Evolutionary conservation across 1,284 basidiomycete species (phyloP).

Genomic region (Pterulicium gracile): DNA sequence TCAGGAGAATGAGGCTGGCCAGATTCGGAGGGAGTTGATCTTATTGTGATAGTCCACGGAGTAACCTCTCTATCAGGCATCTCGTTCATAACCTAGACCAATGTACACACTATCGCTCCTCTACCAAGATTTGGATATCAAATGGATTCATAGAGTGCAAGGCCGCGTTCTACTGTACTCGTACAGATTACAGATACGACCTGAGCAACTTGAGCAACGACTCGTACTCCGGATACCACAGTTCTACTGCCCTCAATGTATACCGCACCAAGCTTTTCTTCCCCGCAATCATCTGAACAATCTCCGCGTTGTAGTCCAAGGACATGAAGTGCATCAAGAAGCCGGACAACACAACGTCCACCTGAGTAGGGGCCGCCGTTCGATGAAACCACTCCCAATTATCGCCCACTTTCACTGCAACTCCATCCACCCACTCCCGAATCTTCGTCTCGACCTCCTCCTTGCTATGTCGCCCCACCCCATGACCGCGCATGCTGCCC

Average conservation of each 20-base stretch:
- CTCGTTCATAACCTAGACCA: no score
- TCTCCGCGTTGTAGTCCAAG: conserved; percentile 17
- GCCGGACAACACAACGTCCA: conserved; percentile 20
- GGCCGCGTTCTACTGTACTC: no score
- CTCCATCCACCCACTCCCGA: conserved; percentile 19
- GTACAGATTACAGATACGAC: neutral
- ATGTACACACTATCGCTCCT: no score
- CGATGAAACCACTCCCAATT: conserved; percentile 3
- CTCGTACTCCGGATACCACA: conserved; percentile 9
- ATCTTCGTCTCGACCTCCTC: conserved; percentile 21
- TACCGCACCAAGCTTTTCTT: conserved; percentile 2
- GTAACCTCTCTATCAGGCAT: no score
- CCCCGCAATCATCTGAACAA: conserved; percentile 14
- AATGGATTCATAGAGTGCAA: no score
- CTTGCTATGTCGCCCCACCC: conserved; percentile 20
- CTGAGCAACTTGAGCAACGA: neutral
- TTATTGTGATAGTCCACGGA: no score
- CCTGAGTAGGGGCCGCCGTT: conserved; percentile 14
- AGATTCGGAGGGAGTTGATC: conserved; percentile 65
- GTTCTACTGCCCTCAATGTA: neutral
- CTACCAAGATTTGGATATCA: no score
- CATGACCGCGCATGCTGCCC: conserved; percentile 12
- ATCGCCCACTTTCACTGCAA: conserved; percentile 17
- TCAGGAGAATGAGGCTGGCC: conserved; percentile 66
- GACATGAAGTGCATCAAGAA: conserved; percentile 20